Conservation (phyloP, 2,329 filamentous ascomycete species). For the Huntiella moniliformis region DNA sequence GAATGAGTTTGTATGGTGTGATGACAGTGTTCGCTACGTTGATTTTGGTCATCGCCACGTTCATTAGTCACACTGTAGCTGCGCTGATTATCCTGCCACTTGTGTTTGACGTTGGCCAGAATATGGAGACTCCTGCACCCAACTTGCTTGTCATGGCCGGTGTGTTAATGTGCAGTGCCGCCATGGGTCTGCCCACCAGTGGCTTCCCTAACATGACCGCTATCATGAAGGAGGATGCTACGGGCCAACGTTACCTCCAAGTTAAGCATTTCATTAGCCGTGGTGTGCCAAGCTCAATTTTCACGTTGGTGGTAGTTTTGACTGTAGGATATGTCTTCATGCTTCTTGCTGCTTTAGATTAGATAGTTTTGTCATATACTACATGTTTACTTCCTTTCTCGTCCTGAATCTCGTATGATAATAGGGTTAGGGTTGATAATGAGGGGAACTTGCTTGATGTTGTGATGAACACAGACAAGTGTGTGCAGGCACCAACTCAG, state of each 20-base stretch:
- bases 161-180: slow-evolving; percentile 92
- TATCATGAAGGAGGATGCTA: slow-evolving; percentile 97
- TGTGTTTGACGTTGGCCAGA: slow-evolving; percentile 65
- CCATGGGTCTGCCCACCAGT: slow-evolving; percentile 83
- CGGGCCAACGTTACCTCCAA: slow-evolving; percentile 74
- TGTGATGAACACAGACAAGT: no score
- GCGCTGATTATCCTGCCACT: slow-evolving; percentile 87
- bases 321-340: slow-evolving; percentile 84
- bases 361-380: not conserved
- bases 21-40: slow-evolving; percentile 68
- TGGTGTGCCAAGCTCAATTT: slow-evolving; percentile 72
- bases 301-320: slow-evolving; percentile 66
- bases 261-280: slow-evolving; percentile 90
- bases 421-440: no score
- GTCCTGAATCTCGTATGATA: no score
- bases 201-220: slow-evolving; percentile 99
- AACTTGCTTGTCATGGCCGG: slow-evolving; percentile 90
- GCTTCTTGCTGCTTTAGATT: slow-evolving; percentile 48
- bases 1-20: slow-evolving; percentile 68
- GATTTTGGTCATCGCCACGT: slow-evolving; percentile 85
- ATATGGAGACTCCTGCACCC: slow-evolving; percentile 77
- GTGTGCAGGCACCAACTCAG: no score
- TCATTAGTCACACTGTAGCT: slow-evolving; percentile 94
- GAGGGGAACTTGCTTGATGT: no score
- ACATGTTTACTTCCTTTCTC: no score